Evolutionary conservation across 345 rosid genomes (phyloP).

Genomic region (Adansonia digitata): DNA sequence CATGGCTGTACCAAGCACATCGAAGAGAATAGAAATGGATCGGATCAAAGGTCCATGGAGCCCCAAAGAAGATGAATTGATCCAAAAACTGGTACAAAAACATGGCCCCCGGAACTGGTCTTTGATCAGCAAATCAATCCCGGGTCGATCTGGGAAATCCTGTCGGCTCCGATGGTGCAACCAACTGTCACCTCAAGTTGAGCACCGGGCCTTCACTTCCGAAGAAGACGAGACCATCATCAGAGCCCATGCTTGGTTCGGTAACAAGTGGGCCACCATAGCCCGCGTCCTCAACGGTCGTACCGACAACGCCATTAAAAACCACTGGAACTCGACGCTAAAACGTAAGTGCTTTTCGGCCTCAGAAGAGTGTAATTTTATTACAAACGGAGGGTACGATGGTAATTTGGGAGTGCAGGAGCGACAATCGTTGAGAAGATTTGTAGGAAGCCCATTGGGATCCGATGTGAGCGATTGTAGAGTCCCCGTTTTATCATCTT

Average conservation of each 20-base stretch:
- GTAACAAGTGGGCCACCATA: conserved; percentile 97
- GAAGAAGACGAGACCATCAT: conserved; percentile 85
- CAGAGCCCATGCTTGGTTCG: conserved; percentile 79
- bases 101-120: conserved; percentile 97
- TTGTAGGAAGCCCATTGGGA: conserved; percentile 68
- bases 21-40: conserved; percentile 48
- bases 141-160: conserved; percentile 89
- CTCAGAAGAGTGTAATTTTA: conserved; percentile 34
- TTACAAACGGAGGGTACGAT: conserved; percentile 40
- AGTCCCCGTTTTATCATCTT: conserved; percentile 37
- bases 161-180: conserved; percentile 94
- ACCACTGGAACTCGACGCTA: conserved; percentile 94
- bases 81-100: conserved; percentile 55
- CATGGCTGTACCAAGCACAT: conserved; percentile 21
- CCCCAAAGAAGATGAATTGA: conserved; percentile 86
- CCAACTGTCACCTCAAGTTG: conserved; percentile 92
- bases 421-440: conserved; percentile 63
- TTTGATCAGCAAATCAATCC: conserved; percentile 81
- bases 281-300: conserved; percentile 87
- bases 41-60: conserved; percentile 99
- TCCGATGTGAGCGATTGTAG: conserved; percentile 76
- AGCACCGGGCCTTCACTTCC: conserved; percentile 72
- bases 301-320: conserved; percentile 89
- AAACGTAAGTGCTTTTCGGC: conserved; percentile 61
- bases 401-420: conserved; percentile 36